Evolutionary conservation across 345 rosid genomes (phyloP), one percentile per base, ranked within the genome.

Genomic region (Salix koriyanagi): DNA sequence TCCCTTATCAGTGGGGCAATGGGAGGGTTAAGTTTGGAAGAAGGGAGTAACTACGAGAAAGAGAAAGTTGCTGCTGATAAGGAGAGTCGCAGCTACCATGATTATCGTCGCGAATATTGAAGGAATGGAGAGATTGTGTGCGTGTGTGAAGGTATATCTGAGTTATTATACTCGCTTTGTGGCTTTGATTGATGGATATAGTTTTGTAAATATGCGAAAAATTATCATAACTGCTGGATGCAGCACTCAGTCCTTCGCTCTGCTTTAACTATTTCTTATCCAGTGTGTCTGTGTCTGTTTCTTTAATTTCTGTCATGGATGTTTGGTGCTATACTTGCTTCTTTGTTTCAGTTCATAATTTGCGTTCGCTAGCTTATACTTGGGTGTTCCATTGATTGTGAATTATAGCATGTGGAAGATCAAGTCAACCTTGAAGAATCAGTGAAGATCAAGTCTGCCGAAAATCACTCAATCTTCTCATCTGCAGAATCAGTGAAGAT

Each of bases 11-110:
- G 44, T 32, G 36, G 74, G 16, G 16, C 73, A 56, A 41, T 76
- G 61, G 85, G 82, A 11, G 88, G 86, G 11, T 56, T 89, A 78
- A 87, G 60, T 80, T 70, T 89, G 79, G 92, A 85, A 21, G 91
- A 85, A 25, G 88, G 79, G 70, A 81, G 80, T 74, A 75, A 9
- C 42, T 69, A 62, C 66, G 84, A 84, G 70, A 76, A 56, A 72
- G 82, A 83, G 79, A 78, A 78, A 67, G 81, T 75, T 48, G 75
- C 81, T n/a, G 54, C 71, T 37, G 79, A 69, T 9, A 79, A 82
- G 78, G 84, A 83, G 34, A 76, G 78, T 73, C 79, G 76, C 75
- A 77, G 75, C 80, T 83, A 85, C 46, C 73, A 75, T 3, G 87
- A 87, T 32, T 83, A 87, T 75, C 84, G 85, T 70, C 86, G 75